Conservation (phyloP, 805 yeast genomes). For the Sugiyamaella chiloensis region DNA sequence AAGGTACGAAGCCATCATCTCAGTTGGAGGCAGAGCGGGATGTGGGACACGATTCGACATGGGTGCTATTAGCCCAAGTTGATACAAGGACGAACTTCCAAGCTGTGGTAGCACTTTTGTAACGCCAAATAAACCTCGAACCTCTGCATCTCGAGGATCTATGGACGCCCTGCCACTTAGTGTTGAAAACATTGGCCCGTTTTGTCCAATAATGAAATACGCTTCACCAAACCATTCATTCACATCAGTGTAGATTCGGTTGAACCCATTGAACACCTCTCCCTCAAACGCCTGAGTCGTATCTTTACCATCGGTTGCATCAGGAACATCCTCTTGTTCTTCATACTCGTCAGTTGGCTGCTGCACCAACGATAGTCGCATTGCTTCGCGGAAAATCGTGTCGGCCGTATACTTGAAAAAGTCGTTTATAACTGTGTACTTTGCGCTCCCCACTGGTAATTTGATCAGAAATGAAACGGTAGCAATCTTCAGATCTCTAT, state of each 20-base stretch:
- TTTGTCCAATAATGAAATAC: slow-evolving; percentile 53
- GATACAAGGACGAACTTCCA: slow-evolving; percentile 37
- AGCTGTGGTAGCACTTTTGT: slow-evolving; percentile 64
- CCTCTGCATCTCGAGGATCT: slow-evolving; percentile 67
- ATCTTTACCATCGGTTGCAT: not conserved
- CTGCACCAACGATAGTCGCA: slow-evolving; percentile 26
- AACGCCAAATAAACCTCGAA: slow-evolving; percentile 65
- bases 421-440: slow-evolving; percentile 26
- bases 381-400: slow-evolving; percentile 33
- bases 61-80: slow-evolving; percentile 47
- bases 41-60: slow-evolving; percentile 45
- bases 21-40: slow-evolving; percentile 50
- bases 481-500: slow-evolving; percentile 33
- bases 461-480: slow-evolving; percentile 25
- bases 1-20: slow-evolving; percentile 41
- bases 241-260: slow-evolving; percentile 51
- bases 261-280: slow-evolving; percentile 28
- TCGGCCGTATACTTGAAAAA: slow-evolving; percentile 33
- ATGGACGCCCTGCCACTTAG: slow-evolving; percentile 62
- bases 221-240: slow-evolving; percentile 89
- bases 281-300: slow-evolving; percentile 19
- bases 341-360: slow-evolving; percentile 9
- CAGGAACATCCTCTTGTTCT: slow-evolving; percentile 9
- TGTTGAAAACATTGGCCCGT: slow-evolving; percentile 80
- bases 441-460: slow-evolving; percentile 28